Conservation (phyloP, 2,329 filamentous ascomycete species). For the Aureobasidium zeae region DNA sequence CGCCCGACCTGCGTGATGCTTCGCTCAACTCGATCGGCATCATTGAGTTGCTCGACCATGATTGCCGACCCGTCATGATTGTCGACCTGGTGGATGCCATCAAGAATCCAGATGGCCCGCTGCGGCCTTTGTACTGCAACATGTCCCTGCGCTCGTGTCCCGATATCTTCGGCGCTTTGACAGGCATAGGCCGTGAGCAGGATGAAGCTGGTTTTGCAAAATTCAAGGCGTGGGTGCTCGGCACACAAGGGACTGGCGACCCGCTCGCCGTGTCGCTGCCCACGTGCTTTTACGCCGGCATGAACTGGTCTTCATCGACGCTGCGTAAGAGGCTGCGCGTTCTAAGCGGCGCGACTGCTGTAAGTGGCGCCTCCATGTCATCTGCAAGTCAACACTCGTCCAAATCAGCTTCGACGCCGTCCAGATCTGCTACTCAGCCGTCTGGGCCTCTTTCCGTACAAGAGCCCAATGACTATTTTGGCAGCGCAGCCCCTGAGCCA, state of each 20-base stretch:
- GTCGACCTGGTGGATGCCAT: slow-evolving; percentile 54
- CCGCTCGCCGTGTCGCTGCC: slow-evolving; percentile 45
- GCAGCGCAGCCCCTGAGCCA: slow-evolving; percentile 22
- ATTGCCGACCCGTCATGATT: slow-evolving; percentile 67
- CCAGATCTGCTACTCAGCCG: slow-evolving; percentile 11
- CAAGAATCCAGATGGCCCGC: slow-evolving; percentile 45
- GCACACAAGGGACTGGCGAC: slow-evolving; percentile 44
- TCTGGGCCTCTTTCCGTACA: neutral
- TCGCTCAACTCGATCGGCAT: slow-evolving; percentile 57
- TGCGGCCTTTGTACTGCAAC: slow-evolving; percentile 62
- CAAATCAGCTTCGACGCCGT: slow-evolving; percentile 2
- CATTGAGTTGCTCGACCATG: slow-evolving; percentile 64
- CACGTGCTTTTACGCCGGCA: slow-evolving; percentile 53
- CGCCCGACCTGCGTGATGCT: slow-evolving; percentile 46
- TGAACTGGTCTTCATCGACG: slow-evolving; percentile 62
- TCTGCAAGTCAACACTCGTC: neutral
- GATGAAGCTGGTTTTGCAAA: slow-evolving; percentile 39
- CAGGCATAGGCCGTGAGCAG: slow-evolving; percentile 34
- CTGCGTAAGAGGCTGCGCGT: slow-evolving; percentile 60
- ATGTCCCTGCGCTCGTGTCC: slow-evolving; percentile 51
- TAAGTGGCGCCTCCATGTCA: neutral
- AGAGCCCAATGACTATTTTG: slow-evolving; percentile 37
- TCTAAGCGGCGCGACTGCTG: slow-evolving; percentile 44
- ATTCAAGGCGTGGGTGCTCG: slow-evolving; percentile 63
- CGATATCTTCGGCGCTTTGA: slow-evolving; percentile 49